phyloP scores from a whole-genome alignment of 352 stramenopile species.

The Bremia lactucae region DNA sequence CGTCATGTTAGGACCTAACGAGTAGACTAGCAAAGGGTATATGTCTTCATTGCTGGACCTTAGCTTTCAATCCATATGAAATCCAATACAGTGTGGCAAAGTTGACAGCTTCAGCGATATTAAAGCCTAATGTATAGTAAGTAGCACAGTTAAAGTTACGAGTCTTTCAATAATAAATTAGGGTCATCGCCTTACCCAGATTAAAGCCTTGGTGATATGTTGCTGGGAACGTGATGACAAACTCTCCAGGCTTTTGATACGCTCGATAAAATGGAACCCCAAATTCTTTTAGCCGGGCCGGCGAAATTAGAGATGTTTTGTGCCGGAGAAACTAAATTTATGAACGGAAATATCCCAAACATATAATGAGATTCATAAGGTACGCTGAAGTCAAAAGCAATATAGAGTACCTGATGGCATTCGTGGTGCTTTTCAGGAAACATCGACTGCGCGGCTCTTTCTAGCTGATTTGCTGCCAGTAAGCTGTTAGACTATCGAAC shows the following conservation, averaged over 20 bases:
- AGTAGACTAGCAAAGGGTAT: not conserved
- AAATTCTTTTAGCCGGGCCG: constrained; percentile 66
- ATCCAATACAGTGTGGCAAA: constrained; percentile 85
- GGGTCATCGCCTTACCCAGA: constrained; percentile 33
- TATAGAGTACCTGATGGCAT: constrained; percentile 48
- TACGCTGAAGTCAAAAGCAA: too few relatives aligned
- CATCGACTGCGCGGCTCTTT: constrained; percentile 74
- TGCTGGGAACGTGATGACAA: constrained; percentile 88
- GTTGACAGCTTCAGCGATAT: constrained; percentile 87
- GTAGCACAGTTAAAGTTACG: not conserved
- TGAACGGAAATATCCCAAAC: not conserved
- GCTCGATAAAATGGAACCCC: constrained; percentile 73
- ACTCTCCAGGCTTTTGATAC: constrained; percentile 82
- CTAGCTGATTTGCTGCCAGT: constrained; percentile 45
- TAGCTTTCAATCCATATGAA: constrained; percentile 59
- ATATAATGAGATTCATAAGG: too few relatives aligned
- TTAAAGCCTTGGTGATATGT: constrained; percentile 88
- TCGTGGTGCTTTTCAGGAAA: constrained; percentile 81
- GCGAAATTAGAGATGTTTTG: constrained; percentile 89
- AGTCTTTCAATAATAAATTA: not conserved
- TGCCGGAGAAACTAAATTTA: constrained; percentile 81
- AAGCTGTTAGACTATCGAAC: constrained; percentile 3
- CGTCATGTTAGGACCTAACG: not conserved
- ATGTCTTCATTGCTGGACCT: constrained; percentile 22
- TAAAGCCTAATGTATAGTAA: constrained; percentile 52